A percentile compares a stretch with the other conserved stretches of the same genome.
Conservation (phyloP, 257 asterid species). For the Gentiana dahurica region DNA sequence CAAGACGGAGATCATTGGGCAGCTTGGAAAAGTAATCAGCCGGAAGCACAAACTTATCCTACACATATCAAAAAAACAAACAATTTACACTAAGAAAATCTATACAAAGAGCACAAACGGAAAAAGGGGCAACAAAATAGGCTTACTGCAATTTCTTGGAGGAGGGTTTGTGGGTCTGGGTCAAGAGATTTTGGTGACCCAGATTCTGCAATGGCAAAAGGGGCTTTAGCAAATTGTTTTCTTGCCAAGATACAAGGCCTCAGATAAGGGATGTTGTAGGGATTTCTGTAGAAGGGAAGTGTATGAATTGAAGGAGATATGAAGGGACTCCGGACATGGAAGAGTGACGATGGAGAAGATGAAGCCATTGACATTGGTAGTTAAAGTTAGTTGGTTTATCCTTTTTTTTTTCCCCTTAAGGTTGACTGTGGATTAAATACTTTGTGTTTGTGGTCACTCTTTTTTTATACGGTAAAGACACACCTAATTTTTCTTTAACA, state of each 20-base stretch:
- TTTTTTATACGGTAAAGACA: too few species aligned
- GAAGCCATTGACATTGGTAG: conserved; percentile 34
- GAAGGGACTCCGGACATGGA: conserved; percentile 28
- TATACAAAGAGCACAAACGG: not conserved
- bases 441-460: too few species aligned
- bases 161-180: conserved; percentile 51
- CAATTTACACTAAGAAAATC: not conserved
- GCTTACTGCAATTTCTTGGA: conserved; percentile 60
- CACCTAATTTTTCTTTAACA: too few species aligned
- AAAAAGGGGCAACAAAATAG: not conserved
- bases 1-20: conserved; percentile 89
- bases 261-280: conserved; percentile 17
- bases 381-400: not conserved
- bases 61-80: conserved; percentile 13
- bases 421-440: too few species aligned
- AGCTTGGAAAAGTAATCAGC: conserved; percentile 61
- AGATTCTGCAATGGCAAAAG: conserved; percentile 61
- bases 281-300: conserved; percentile 13
- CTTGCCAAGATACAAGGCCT: conserved; percentile 8
- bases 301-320: conserved; percentile 19
- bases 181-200: conserved; percentile 55
- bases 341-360: conserved; percentile 25
- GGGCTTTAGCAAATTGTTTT: conserved; percentile 23
- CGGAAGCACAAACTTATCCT: conserved; percentile 77
- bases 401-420: too few species aligned